phyloP scores from a whole-genome alignment of 2,329 filamentous ascomycete species.

The Clonostachys solani region DNA sequence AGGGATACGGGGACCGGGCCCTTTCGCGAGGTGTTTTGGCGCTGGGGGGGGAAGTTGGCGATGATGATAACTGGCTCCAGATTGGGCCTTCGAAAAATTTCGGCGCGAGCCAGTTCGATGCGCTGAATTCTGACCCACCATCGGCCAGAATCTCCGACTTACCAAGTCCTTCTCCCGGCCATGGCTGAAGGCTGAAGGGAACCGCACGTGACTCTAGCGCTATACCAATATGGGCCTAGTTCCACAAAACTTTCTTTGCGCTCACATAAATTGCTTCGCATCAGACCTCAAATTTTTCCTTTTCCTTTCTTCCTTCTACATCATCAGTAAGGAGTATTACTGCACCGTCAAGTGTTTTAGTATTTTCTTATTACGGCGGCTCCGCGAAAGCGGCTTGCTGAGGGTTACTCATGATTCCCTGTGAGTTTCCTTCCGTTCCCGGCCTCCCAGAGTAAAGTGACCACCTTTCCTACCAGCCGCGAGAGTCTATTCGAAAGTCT shows the following conservation, averaged over 20 bases:
- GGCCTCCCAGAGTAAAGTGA: conserved; percentile 44
- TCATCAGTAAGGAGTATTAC: conserved; percentile 40
- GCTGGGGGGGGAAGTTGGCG: not conserved
- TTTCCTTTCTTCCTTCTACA: conserved; percentile 29
- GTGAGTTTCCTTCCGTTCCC: conserved; percentile 53
- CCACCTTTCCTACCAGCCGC: conserved; percentile 43
- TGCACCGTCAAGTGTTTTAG: conserved; percentile 48
- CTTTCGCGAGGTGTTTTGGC: too few relatives aligned
- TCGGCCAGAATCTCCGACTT: too few relatives aligned
- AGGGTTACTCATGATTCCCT: conserved; percentile 39
- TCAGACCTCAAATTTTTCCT: conserved; percentile 8
- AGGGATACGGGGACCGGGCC: too few relatives aligned
- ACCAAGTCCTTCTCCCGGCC: too few relatives aligned
- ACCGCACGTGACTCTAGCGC: not conserved
- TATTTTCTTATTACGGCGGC: conserved; percentile 36
- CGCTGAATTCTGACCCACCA: not conserved
- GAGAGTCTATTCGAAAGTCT: conserved; percentile 28
- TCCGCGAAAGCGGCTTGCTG: conserved; percentile 51
- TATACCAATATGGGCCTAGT: not conserved
- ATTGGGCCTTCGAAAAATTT: not conserved
- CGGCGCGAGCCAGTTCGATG: not conserved
- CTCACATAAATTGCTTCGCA: too few relatives aligned
- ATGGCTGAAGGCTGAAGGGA: too few relatives aligned
- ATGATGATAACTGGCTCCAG: not conserved
- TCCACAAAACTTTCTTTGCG: not conserved